These are phyloP conservation scores for Pulveroboletus frians DNA, from an alignment of 768 basidiomycete genomes.

Conservation along the genomic window DNA sequence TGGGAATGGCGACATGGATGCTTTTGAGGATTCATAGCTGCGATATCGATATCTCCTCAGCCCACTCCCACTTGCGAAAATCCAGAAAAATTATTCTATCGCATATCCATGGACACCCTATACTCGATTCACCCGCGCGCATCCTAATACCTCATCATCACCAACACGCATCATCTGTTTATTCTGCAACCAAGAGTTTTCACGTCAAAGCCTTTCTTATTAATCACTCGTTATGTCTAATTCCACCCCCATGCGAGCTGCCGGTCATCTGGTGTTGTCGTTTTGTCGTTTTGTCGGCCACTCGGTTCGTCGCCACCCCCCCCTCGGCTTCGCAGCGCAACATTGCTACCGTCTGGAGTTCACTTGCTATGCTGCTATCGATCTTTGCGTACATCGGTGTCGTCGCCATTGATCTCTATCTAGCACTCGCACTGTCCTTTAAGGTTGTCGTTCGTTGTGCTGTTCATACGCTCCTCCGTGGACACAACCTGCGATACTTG, in stretches of 20 bases:
- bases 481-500: constrained; percentile 16
- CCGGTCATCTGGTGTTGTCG: constrained; percentile 3
- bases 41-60: not conserved
- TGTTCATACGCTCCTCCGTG: constrained; percentile 10
- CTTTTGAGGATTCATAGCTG: constrained; percentile 16
- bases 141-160: constrained; percentile 21
- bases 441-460: constrained; percentile 11
- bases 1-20: constrained; percentile 8
- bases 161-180: constrained; percentile 22
- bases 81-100: constrained; percentile 20
- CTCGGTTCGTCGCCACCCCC: not conserved
- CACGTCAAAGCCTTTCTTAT: constrained; percentile 18
- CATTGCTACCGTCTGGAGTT: constrained; percentile 16
- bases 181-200: constrained; percentile 24
- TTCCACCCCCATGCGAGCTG: constrained; percentile 5
- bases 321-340: constrained; percentile 8
- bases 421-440: constrained; percentile 12
- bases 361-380: constrained; percentile 23
- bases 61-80: constrained; percentile 3
- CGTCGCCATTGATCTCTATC: constrained; percentile 15
- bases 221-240: constrained; percentile 21
- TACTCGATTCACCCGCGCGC: constrained; percentile 15
- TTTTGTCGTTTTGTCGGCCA: constrained; percentile 20
- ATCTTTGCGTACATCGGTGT: constrained; percentile 19
- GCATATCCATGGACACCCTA: constrained; percentile 28